Percentiles rank a stretch among this genome's conserved stretches.
Evolutionary conservation across 176 grass and related monocot species (phyloP).

Genomic region (Oryza australiensis): DNA sequence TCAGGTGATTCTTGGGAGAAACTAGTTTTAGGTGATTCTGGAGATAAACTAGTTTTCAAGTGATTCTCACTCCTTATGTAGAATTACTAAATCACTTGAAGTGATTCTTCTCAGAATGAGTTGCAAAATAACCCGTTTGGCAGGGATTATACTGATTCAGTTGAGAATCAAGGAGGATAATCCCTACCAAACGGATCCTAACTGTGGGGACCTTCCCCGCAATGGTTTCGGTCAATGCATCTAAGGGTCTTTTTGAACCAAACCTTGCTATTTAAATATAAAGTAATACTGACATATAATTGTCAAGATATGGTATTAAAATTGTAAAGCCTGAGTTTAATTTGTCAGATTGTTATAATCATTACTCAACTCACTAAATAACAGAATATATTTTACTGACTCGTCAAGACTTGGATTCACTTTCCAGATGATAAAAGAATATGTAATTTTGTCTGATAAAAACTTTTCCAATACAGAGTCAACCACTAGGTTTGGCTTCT

Average conservation of each 20-base stretch:
- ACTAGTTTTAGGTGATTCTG: too few species aligned
- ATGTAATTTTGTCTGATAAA: constrained; percentile 10
- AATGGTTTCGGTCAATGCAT: background rate
- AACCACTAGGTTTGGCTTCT: background rate
- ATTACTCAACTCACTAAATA: background rate
- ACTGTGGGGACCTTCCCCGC: too few species aligned
- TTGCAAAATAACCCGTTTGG: too few species aligned
- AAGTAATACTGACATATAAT: background rate
- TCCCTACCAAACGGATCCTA: too few species aligned
- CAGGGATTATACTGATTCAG: too few species aligned
- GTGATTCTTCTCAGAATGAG: too few species aligned
- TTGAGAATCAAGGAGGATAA: too few species aligned
- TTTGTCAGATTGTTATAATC: background rate
- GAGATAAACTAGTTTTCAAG: too few species aligned
- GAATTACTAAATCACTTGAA: too few species aligned
- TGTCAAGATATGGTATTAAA: background rate
- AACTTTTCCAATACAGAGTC: background rate
- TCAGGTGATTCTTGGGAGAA: too few species aligned
- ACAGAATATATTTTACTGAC: background rate
- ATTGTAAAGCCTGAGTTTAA: background rate
- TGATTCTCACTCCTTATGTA: too few species aligned
- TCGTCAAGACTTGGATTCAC: background rate
- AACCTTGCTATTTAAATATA: background rate
- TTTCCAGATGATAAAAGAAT: constrained; percentile 17
- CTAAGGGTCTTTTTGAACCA: background rate